Conservation (phyloP, 2,329 filamentous ascomycete genomes). For the Cordyceps cicadae region DNA sequence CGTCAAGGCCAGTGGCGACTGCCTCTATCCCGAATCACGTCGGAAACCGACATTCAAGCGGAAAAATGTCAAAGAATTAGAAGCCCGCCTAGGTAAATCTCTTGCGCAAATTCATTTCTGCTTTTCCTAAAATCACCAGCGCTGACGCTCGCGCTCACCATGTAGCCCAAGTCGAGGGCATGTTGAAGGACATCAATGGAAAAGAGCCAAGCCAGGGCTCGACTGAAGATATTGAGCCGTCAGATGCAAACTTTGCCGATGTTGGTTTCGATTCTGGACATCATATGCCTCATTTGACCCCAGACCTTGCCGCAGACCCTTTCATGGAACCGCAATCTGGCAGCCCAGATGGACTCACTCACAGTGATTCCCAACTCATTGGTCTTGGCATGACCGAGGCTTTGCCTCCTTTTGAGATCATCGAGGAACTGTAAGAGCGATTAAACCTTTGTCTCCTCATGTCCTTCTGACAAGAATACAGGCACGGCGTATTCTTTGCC, state of each 20-base stretch:
- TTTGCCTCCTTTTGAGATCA: conserved; percentile 66
- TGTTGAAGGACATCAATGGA: conserved; percentile 58
- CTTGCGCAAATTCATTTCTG: not conserved
- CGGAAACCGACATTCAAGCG: conserved; percentile 83
- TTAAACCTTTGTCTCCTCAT: not conserved
- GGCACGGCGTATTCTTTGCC: conserved; percentile 67
- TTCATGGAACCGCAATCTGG: not conserved
- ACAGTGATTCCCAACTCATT: conserved; percentile 45
- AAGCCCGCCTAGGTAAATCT: conserved; percentile 69
- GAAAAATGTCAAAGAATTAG: conserved; percentile 82
- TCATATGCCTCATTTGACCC: not conserved
- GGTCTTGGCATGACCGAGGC: conserved; percentile 74
- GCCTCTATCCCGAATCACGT: conserved; percentile 80
- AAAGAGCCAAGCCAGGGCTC: conserved; percentile 20
- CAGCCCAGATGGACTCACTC: conserved; percentile 11
- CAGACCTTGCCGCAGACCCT: not conserved
- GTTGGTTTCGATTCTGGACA: not conserved
- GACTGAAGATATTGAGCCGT: conserved; percentile 11
- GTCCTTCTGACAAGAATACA: conserved; percentile 25
- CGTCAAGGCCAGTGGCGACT: conserved; percentile 63
- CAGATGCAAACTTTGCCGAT: not conserved
- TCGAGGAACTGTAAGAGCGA: conserved; percentile 66
- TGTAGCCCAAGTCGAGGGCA: conserved; percentile 71
- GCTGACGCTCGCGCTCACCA: conserved; percentile 9
- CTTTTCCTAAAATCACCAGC: not conserved